Base-by-base conservation (phyloP, 768 basidiomycete species). In the Sutorius australiensis region DNA sequence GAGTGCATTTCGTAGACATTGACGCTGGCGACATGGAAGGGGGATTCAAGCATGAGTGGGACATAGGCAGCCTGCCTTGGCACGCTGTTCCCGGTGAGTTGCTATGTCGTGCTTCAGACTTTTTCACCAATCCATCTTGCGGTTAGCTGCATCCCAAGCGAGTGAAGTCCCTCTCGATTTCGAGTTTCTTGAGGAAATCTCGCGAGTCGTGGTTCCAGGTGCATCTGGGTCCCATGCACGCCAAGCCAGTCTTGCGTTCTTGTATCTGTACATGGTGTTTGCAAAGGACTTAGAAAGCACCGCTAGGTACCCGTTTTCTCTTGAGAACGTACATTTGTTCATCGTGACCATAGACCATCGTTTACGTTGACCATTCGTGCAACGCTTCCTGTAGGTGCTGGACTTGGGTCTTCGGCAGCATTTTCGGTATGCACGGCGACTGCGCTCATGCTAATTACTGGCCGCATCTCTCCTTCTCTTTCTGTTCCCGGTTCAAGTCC, bases 391-490 rank as follows among this genome's bases (percentile, higher is more conserved):
- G 86, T 98, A 52, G 89, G 92, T 8, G 97, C 97, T 14, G 97
- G 97, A 42, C 85, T 98, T 45, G 97, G 97, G 21, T 98, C 95
- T 12, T 97, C 94, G 19, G 97, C 97, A 7, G 92, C 97, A 21
- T 98, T 87, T 74, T 98, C 95, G 3, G 83, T 86, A 17, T 97
- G 95, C 66, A 74, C 87, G 41, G 84, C 93, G 10, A 85, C 90
- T 1, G 76, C 90, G 6, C 76, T 95, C 40, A 80, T 98, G 34
- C 77, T 95, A 44, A 77, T 88, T 13, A 83, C 90, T 66, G 75
- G 77, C 43, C 86, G 85, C 57, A 83, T 97, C 63, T 71, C 60
- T 39, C 83, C 82, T n/a, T 63, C 74, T n/a, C 68, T 72, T 36
- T 55, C 55, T 48, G 27, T 49, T 50, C 16, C 55, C 31, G 46